Conservation (phyloP, 1,139 yeast species). For the Lodderomyces parapsilosis region DNA sequence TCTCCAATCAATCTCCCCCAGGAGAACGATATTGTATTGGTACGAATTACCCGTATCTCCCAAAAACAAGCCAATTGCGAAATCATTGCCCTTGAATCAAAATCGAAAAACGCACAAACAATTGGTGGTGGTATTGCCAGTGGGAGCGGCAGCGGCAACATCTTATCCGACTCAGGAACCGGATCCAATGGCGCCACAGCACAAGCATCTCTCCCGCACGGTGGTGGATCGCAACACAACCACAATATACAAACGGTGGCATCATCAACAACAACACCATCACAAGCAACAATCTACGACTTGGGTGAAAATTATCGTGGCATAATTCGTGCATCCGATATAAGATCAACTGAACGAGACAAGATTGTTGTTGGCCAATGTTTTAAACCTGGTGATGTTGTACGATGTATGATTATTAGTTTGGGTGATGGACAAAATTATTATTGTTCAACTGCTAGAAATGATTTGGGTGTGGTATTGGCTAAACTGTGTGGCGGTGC, state of each 20-base stretch:
- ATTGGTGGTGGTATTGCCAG: background rate
- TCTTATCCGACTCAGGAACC: conserved; percentile 61
- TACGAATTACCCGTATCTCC: conserved; percentile 66
- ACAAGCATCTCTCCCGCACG: conserved; percentile 40
- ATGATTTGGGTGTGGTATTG: conserved; percentile 91
- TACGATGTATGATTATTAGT: conserved; percentile 77
- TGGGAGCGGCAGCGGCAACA: conserved; percentile 24
- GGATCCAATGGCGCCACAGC: conserved; percentile 59
- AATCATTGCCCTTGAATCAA: conserved; percentile 73
- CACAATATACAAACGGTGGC: conserved; percentile 48
- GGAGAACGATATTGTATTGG: conserved; percentile 82
- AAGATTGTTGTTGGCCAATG: conserved; percentile 75
- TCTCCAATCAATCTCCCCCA: conserved; percentile 63
- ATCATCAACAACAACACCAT: conserved; percentile 31
- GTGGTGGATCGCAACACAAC: conserved; percentile 55
- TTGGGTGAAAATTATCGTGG: conserved; percentile 93
- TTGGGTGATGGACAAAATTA: conserved; percentile 93
- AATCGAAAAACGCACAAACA: conserved; percentile 26
- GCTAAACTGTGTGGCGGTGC: conserved; percentile 71
- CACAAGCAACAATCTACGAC: conserved; percentile 53
- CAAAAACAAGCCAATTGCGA: conserved; percentile 78
- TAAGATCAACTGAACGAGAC: conserved; percentile 89
- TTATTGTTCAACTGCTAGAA: conserved; percentile 83
- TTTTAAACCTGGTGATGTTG: conserved; percentile 90
- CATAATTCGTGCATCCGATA: conserved; percentile 81